Evolutionary conservation across 768 basidiomycete genomes (phyloP).

Genomic region (Leccinum arenicola): DNA sequence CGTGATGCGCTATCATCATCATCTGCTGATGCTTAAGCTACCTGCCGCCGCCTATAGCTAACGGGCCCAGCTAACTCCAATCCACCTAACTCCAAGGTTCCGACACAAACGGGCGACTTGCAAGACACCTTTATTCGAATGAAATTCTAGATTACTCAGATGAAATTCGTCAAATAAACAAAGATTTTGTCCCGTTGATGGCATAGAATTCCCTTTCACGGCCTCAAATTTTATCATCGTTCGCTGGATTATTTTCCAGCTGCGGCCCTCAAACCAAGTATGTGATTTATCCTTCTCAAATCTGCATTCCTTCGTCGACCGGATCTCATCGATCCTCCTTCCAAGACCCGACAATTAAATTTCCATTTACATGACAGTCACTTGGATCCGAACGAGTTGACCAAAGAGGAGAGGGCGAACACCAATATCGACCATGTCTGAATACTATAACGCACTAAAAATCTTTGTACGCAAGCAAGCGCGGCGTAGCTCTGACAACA

Average conservation of each 20-base stretch:
- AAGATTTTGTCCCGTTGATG: neutral
- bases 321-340: conserved; percentile 1
- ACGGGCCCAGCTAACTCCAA: neutral
- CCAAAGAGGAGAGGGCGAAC: neutral
- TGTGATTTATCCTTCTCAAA: neutral
- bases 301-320: neutral
- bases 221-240: neutral
- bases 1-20: neutral
- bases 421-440: neutral
- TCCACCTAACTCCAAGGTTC: neutral
- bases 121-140: neutral
- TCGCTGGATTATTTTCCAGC: neutral
- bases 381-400: neutral
- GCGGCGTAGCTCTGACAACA: neutral
- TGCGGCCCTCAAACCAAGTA: neutral
- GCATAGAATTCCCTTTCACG: neutral
- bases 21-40: neutral
- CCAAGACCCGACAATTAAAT: neutral
- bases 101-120: neutral
- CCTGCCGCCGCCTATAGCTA: neutral
- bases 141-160: neutral
- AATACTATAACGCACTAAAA: neutral
- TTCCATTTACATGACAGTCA: neutral
- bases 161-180: neutral
- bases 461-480: neutral